These are phyloP conservation scores for Alternaria triticina DNA, from an alignment of 2,329 filamentous ascomycete genomes.

Conservation along the genomic window DNA sequence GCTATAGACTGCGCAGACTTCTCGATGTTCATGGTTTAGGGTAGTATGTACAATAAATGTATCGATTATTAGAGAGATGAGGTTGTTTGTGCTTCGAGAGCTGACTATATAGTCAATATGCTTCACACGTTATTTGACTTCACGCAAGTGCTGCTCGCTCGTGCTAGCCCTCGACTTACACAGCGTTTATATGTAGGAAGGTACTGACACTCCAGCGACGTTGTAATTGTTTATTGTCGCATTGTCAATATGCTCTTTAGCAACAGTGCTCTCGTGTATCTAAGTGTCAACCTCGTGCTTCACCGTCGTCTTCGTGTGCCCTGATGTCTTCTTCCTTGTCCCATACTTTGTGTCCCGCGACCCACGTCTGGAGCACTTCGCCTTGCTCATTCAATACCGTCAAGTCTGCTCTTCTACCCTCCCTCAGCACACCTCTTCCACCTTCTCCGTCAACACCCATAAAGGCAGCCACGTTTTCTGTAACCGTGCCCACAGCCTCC, in stretches of 20 bases:
- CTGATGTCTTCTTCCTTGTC: slow-evolving; percentile 44
- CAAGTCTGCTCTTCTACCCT: slow-evolving; percentile 57
- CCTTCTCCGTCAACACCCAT: slow-evolving; percentile 55
- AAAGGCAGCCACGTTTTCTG: slow-evolving; percentile 58
- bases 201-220: neutral
- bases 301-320: slow-evolving; percentile 37
- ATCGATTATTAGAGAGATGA: neutral
- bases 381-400: slow-evolving; percentile 56
- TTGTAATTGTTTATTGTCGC: neutral
- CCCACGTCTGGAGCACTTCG: slow-evolving; percentile 59
- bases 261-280: neutral
- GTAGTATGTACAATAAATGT: neutral
- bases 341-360: slow-evolving; percentile 57
- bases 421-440: slow-evolving; percentile 52
- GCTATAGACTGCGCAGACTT: neutral
- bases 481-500: slow-evolving; percentile 57
- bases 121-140: neutral
- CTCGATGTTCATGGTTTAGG: neutral
- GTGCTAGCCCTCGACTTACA: neutral
- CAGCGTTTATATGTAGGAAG: neutral
- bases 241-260: neutral
- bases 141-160: neutral
- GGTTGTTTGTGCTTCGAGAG: neutral
- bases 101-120: neutral
- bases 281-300: slow-evolving; percentile 23